Evolutionary conservation across 179 eudicot species (phyloP).

Genomic region (Vitellaria paradoxa): DNA sequence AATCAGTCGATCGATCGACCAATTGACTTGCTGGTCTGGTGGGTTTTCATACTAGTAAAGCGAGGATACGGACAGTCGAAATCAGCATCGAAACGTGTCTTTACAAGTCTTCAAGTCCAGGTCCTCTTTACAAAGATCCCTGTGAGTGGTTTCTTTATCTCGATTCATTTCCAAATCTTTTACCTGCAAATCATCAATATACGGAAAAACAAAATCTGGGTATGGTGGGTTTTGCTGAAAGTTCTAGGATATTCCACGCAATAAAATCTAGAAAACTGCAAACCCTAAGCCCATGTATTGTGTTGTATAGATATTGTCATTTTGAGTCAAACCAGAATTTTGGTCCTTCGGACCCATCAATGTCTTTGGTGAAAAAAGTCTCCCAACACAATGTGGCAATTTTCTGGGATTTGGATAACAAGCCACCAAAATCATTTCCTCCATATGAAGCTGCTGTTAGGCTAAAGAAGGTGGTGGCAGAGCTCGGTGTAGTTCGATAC

Average conservation of each 20-base stretch:
- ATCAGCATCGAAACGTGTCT: no score
- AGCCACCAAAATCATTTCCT: slow-evolving; percentile 56
- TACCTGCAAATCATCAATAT: no score
- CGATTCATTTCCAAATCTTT: no score
- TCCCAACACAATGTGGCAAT: slow-evolving; percentile 32
- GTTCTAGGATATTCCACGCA: background rate
- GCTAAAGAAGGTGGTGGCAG: slow-evolving; percentile 55
- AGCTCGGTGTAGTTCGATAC: slow-evolving; percentile 59
- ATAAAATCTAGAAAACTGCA: slow-evolving; percentile 4
- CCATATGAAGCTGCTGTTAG: slow-evolving; percentile 70
- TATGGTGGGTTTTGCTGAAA: background rate
- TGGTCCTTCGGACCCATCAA: slow-evolving; percentile 2
- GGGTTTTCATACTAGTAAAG: no score
- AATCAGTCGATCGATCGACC: no score
- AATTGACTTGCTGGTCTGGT: no score
- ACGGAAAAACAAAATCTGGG: background rate
- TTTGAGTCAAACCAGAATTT: slow-evolving; percentile 7
- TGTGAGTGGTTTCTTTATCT: no score
- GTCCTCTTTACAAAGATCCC: no score
- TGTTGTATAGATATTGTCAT: slow-evolving; percentile 13
- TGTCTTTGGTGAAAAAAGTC: slow-evolving; percentile 10
- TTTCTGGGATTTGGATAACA: slow-evolving; percentile 65
- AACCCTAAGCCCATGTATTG: slow-evolving; percentile 9
- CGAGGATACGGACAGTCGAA: no score
- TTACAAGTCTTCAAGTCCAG: no score